Evolutionary conservation across 371 early-diverging fungal genomes (phyloP).

Genomic region (Smittium culicis): DNA sequence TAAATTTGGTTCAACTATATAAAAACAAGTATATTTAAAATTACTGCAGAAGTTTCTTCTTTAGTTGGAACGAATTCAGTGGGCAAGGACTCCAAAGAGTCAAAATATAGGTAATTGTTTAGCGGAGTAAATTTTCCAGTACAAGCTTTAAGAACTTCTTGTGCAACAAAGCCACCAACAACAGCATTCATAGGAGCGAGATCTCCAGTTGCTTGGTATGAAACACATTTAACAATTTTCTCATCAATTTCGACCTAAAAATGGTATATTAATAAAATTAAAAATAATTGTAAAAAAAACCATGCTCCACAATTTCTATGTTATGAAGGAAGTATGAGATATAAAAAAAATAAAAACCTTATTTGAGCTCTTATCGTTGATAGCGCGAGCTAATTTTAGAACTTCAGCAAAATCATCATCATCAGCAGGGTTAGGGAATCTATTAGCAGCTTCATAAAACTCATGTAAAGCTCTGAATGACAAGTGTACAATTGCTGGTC

Average conservation of each 20-base stretch:
- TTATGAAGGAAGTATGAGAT: too few relatives aligned
- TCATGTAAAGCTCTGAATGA: constrained; percentile 84
- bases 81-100: constrained; percentile 91
- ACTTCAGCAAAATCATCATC: constrained; percentile 53
- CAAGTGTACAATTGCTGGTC: constrained; percentile 77
- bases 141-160: constrained; percentile 95
- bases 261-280: too few relatives aligned
- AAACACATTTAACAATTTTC: constrained; percentile 70
- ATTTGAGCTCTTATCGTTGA: constrained; percentile 36
- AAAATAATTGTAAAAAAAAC: too few relatives aligned
- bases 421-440: constrained; percentile 50
- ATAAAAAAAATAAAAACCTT: too few relatives aligned
- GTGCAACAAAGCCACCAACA: constrained; percentile 97
- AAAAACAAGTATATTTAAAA: too few relatives aligned
- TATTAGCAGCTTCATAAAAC: constrained; percentile 45
- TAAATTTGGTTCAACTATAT: too few relatives aligned
- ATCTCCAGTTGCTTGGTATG: constrained; percentile 78
- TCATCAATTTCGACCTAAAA: too few relatives aligned
- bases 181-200: constrained; percentile 94
- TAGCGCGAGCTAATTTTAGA: constrained; percentile 39
- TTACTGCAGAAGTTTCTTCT: too few relatives aligned
- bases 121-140: constrained; percentile 97
- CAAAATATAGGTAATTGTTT: constrained; percentile 94
- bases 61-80: too few relatives aligned
- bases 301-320: too few relatives aligned